These are phyloP conservation scores for Larix kaempferi DNA, from an alignment of 75 land plant species.

Conservation along the genomic window DNA sequence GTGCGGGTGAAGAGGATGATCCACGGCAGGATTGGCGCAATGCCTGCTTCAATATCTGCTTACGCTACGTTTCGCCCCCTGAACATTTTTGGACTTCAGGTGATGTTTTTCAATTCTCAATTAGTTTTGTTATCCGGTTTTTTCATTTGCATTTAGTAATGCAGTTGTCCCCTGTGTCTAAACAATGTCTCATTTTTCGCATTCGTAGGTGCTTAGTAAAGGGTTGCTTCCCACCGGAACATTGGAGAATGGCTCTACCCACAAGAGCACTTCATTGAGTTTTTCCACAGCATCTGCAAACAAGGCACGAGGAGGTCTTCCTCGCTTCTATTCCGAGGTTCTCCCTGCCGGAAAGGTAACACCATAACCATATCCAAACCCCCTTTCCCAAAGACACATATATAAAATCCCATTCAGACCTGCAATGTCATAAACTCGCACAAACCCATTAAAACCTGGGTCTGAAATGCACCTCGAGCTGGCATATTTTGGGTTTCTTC, in stretches of 20 bases:
- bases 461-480: not conserved
- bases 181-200: not conserved
- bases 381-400: no score
- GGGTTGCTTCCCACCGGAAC: no score
- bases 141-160: not conserved
- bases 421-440: not conserved
- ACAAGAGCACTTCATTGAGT: not conserved
- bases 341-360: constrained; percentile 71
- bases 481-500: not conserved
- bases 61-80: not conserved
- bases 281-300: constrained; percentile 22
- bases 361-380: no score
- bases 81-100: not conserved
- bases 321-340: constrained; percentile 69
- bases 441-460: not conserved
- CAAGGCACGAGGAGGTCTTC: constrained; percentile 76
- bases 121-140: not conserved
- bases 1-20: no score
- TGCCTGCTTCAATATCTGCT: not conserved
- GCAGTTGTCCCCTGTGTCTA: no score
- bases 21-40: not conserved
- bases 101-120: not conserved
- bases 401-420: not conserved
- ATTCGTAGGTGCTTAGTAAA: not conserved
- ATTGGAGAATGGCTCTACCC: not conserved